Conservation (phyloP, 2,329 filamentous ascomycete genomes). For the Alternaria longipes region DNA sequence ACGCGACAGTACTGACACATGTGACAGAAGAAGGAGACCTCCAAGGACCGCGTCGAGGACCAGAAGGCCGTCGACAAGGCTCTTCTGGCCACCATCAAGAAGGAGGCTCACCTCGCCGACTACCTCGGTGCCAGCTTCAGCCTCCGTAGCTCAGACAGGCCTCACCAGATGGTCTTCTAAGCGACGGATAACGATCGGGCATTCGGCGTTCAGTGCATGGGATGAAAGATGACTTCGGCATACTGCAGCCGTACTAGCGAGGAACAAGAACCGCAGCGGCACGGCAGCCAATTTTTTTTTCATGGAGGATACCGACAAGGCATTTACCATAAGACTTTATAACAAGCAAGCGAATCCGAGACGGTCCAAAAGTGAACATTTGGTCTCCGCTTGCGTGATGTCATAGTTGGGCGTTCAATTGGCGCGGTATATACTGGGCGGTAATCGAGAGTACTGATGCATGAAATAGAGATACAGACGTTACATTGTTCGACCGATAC, state of each 20-base stretch:
- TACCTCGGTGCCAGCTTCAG: conserved; percentile 97
- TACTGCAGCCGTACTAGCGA: conserved; percentile 53
- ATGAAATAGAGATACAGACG: conserved; percentile 40
- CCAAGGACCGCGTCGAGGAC: conserved; percentile 90
- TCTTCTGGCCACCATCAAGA: conserved; percentile 95
- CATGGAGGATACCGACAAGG: conserved; percentile 51
- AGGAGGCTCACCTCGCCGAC: conserved; percentile 90
- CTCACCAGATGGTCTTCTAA: conserved; percentile 99
- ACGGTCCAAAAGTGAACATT: conserved; percentile 51
- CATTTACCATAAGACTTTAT: conserved; percentile 53
- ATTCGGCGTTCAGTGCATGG: conserved; percentile 53
- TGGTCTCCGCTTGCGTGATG: conserved; percentile 47
- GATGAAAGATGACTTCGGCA: conserved; percentile 53
- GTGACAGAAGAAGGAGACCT: conserved; percentile 91
- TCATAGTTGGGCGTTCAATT: conserved; percentile 39
- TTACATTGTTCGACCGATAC: conserved; percentile 28
- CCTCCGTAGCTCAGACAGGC: conserved; percentile 99
- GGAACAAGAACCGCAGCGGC: conserved; percentile 45
- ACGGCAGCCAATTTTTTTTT: conserved; percentile 49
- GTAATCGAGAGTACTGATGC: conserved; percentile 41
- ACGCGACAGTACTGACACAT: conserved; percentile 26
- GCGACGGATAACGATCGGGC: conserved; percentile 45
- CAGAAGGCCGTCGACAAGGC: conserved; percentile 99
- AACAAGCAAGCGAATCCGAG: conserved; percentile 54
- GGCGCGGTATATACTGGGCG: conserved; percentile 33